Evolutionary conservation across 768 basidiomycete species (phyloP).

Genomic region (Russula virescens): DNA sequence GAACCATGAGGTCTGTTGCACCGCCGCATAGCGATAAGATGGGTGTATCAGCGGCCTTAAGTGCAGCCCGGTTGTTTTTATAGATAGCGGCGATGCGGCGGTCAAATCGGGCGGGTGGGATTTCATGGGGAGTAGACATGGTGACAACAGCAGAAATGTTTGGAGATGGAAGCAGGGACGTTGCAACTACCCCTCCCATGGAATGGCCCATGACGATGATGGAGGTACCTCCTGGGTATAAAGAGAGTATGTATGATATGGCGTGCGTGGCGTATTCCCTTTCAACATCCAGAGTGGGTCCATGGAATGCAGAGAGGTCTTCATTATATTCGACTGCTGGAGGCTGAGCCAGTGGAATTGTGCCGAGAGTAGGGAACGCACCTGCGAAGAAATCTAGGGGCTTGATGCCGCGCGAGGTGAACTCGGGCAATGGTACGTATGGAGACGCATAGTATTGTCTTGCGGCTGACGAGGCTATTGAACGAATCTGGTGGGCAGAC

Average conservation of each 20-base stretch:
- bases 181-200: slow-evolving; percentile 94
- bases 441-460: slow-evolving; percentile 73
- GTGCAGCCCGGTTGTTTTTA: slow-evolving; percentile 34
- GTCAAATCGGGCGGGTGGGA: slow-evolving; percentile 88
- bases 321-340: slow-evolving; percentile 91
- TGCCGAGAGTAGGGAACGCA: slow-evolving; percentile 32
- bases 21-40: slow-evolving; percentile 89
- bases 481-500: slow-evolving; percentile 88
- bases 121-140: slow-evolving; percentile 90
- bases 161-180: slow-evolving; percentile 62
- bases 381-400: slow-evolving; percentile 85
- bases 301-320: slow-evolving; percentile 93
- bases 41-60: slow-evolving; percentile 48
- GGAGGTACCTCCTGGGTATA: slow-evolving; percentile 57
- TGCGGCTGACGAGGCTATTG: slow-evolving; percentile 87
- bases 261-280: slow-evolving; percentile 66
- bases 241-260: slow-evolving; percentile 71
- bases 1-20: slow-evolving; percentile 84
- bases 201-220: slow-evolving; percentile 89
- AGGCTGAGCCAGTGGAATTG: neutral
- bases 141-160: slow-evolving; percentile 79
- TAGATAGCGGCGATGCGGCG: slow-evolving; percentile 74
- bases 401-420: slow-evolving; percentile 41
- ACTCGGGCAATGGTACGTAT: slow-evolving; percentile 46
- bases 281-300: slow-evolving; percentile 79